Evolutionary conservation across 108 stramenopile species (phyloP), one percentile per base, ranked within the genome.

Genomic region (Nitzschia sp.): DNA sequence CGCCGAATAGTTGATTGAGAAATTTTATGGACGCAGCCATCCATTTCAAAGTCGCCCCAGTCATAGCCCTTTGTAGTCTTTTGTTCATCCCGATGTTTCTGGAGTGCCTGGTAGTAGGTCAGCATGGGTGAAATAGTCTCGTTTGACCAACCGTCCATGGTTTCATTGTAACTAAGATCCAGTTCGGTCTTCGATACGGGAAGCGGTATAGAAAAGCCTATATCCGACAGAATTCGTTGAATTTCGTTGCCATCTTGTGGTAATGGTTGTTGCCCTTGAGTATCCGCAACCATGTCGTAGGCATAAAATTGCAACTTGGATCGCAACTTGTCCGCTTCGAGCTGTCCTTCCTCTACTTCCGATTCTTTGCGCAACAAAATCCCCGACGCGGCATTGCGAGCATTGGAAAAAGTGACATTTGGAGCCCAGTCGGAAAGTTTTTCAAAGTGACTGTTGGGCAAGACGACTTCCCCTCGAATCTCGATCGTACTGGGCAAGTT

Each of bases 11-110:
- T 44, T 5, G 73, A 50, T 9, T 81, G 57, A 35, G 87, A 76
- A 0, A 96, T 84, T 77, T 97, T 97, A 79, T 95, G 95, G 9
- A 97, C 97, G 31, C 87, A 93, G 3, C 96, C 96, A 81, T 98
- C 96, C 59, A 95, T 82, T 38, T 94, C 87, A 63, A 82, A 96
- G 13, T 80, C 87, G 53, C 77, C 79, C 72, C 72, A 84, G 17
- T 65, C 32, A 28, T 85, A 76, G 6, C 71, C 41, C 1, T 1
- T 64, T 26, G 36, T 63, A 17, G 1, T 0, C 33, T 57, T 61
- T 15, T 28, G 38, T 44, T 48, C 36, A 59, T 52, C 41, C 26
- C 83, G 80, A 69, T 80, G 58, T 15, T 64, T 16, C 61, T 79
- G 67, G 8, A 92, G 45, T 28, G 77, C 71, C 34, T 71, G 54